Base-by-base conservation (phyloP, 2,329 filamentous ascomycete genomes). In the Cadophora gregata region DNA sequence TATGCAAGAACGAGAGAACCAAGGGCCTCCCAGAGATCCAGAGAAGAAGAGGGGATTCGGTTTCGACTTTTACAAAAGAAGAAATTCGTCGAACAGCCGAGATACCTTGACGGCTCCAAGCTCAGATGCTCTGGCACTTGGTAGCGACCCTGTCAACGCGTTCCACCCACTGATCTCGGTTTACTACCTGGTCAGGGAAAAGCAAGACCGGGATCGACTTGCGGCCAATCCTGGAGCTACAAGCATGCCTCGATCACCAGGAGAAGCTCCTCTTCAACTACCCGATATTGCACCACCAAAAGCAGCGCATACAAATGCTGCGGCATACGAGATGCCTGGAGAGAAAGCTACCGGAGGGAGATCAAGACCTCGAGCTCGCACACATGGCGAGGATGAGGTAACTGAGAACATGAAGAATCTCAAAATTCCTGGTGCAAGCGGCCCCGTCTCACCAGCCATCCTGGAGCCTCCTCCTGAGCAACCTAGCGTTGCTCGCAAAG, bases 61-160 rank as follows among this genome's bases (percentile, higher is more conserved):
- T 5, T 97, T 98, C 73, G 95, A 97, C 77, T 98, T 99, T 76
- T 99, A 98, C 81, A 97, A 97, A 80, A 86, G 96, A 71, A 87
- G 94, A 67, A 97, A 94, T 77, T 98, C 95, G 0, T 90, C 89
- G 50, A 93, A 87, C 62, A 98, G 96, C 78, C 88, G 92, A 71
- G 96, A 98, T 76, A 97, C 93, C 3, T 82, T 99, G 70, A 88
- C 85, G 5, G 90, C 89, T 1, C 90, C 92, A n/a, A 98, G 95
- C 61, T 87, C 89, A 1, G 96, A 99, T 78, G 92, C 91, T 4
- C 84, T 98, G 21, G 89, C 93, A 71, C 81, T 95, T 38, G 93
- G 93, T 12, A 87, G 86, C 65, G 96, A 99, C 75, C 94, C 96
- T 0, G 81, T 97, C 66, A 98, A 98, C 78, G 96, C 96, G 4